phyloP scores from a whole-genome alignment of 1,139 yeast genomes.

The Candida mesenterica region DNA sequence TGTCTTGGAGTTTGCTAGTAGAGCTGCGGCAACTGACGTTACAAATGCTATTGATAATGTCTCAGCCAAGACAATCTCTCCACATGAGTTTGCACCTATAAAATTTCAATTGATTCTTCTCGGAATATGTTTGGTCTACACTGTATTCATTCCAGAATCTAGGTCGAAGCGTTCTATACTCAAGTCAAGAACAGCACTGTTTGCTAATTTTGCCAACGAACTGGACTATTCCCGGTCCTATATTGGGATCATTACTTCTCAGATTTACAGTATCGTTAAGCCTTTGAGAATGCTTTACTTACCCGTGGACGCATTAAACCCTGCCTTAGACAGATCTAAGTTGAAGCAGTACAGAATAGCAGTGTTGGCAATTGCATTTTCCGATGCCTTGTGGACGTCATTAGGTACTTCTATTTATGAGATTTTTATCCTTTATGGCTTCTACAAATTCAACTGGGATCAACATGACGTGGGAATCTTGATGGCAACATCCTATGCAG shows the following conservation, averaged over 20 bases:
- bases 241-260: background rate
- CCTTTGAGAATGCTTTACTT: conserved; percentile 47
- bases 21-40: background rate
- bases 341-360: conserved; percentile 22
- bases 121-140: conserved; percentile 27
- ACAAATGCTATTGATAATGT: background rate
- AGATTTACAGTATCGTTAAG: conserved; percentile 28
- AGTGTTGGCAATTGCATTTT: conserved; percentile 43
- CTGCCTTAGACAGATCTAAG: conserved; percentile 6
- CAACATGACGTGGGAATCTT: conserved; percentile 58
- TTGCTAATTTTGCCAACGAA: conserved; percentile 15
- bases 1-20: conserved; percentile 11
- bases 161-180: conserved; percentile 31
- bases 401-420: conserved; percentile 36
- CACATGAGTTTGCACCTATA: conserved; percentile 29
- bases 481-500: conserved; percentile 52
- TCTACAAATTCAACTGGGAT: conserved; percentile 58
- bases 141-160: conserved; percentile 55
- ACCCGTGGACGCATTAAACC: conserved; percentile 34
- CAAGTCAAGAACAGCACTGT: conserved; percentile 46
- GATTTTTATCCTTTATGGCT: conserved; percentile 54
- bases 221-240: background rate
- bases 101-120: conserved; percentile 25
- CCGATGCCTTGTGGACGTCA: conserved; percentile 45
- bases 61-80: background rate